Base-by-base conservation (phyloP, 2,329 filamentous ascomycete genomes). In the Aspergillus pseudoviridinutans region DNA sequence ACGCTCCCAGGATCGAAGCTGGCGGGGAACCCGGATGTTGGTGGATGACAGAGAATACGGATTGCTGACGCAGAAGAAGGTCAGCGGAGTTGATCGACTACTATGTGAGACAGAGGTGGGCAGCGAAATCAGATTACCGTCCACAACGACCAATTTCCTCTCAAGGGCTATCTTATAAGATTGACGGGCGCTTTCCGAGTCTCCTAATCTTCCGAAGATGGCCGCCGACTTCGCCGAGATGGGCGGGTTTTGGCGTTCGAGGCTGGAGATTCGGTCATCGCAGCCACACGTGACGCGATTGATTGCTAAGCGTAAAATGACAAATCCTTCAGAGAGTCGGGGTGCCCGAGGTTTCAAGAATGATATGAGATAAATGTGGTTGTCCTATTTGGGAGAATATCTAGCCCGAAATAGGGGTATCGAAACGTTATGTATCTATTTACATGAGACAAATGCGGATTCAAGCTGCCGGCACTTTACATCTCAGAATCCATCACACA, bases 11-110 rank as follows among this genome's bases (percentile, higher is more conserved):
- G 32, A 38, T 44, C 22, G 52, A 44, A 29, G 52, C 52, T 54
- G 52, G 52, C 52, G 52, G 52, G 46, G 53, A 54, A 41, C 35
- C 10, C 32, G 53, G 44, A 49, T 49, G 44, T 4, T 4, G 20
- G 42, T 14, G 12, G 22, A 54, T 27, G 42, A 46, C 42, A 10
- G 42, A 9, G 22, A 22, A 46, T 10, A 22, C 22, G 32, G 32
- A 38, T 38, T 38, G 14, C 32, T 38, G 32, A 38, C 32, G 14
- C 32, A 8, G 5, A 17, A 38, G 14, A 38, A 38, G 14, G 14
- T 38, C 32, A 38, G 32, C 32, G 2, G 32, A 38, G 14, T 17
- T 17, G 32, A 38, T 29, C 9, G 28, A 29, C 28, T 29, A 29
- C 8, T 29, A 29, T 29, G 28, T 10, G 28, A 29, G 28, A 9